Evolutionary conservation across 164 flowering plant species (phyloP), one percentile per base, ranked within the genome.

Genomic region (Aristolochia contorta): DNA sequence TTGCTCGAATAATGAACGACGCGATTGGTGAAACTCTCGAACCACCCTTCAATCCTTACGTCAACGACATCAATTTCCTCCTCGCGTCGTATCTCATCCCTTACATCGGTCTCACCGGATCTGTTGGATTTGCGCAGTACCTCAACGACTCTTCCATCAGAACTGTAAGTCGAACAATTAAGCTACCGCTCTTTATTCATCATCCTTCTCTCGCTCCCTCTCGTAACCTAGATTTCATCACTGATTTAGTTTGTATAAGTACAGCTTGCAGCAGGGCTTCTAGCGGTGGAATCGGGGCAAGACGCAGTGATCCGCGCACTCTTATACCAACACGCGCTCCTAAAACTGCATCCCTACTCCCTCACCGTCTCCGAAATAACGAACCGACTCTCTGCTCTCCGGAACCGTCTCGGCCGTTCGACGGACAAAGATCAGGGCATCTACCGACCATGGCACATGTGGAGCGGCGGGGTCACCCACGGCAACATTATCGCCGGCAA

Each of bases 201-300:
- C n/a, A n/a, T n/a, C 21, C 9, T 13, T 14, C 19, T 27, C 41
- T 4, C 47, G 24, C 27, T 52, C 0, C 1, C 13, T 22, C 24
- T 41, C 16, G 16, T 22, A 32, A 16, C 7, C 23, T 9, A 20
- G n/a, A 20, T 16, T 16, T 27, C 43, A 55, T 27, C 58, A 16
- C 5, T 23, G 22, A 55, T 23, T 23, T 16, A 27, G 6, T 19
- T 50, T 47, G n/a, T 18, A 50, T n/a, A n/a, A n/a, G 1, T 33
- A 23, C 71, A 82, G 85, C 77, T 85, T 0, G 83, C 81, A 23
- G 87, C 85, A 8, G 86, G 96, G 0, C 89, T 91, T 16, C 47
- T 88, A 21, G 91, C 79, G 0, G 94, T 88, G 47, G 94, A 91
- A 60, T 79, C 92, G 7, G 97, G 89, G 0, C 97, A 91, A 71